These are phyloP conservation scores for Dioscorea dumetorum DNA, from an alignment of 106 monocot genomes.

Conservation along the genomic window DNA sequence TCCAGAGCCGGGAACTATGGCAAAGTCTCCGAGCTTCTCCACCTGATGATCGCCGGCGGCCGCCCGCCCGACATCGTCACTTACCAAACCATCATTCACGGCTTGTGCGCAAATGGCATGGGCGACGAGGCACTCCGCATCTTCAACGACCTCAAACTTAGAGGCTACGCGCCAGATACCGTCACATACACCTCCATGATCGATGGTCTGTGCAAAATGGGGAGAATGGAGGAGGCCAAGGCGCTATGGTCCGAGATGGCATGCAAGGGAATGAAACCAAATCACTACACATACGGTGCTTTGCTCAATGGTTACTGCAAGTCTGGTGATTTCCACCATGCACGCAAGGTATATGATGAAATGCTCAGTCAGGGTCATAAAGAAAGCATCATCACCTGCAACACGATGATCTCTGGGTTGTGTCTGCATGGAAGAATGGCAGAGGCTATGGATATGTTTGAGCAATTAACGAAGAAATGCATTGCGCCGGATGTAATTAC, in stretches of 20 bases:
- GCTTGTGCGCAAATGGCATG: conserved; percentile 27
- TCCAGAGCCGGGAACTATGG: conserved; percentile 24
- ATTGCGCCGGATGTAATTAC: conserved; percentile 40
- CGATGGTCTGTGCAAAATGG: conserved; percentile 40
- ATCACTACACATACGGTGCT: conserved; percentile 34
- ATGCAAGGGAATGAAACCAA: conserved; percentile 35
- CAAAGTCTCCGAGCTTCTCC: conserved; percentile 48
- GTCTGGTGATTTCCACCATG: conserved; percentile 22
- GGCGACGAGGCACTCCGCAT: conserved; percentile 37
- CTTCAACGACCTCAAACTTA: conserved; percentile 38
- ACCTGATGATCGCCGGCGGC: conserved; percentile 43
- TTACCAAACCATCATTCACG: conserved; percentile 45
- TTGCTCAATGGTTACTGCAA: conserved; percentile 41
- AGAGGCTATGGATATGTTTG: conserved; percentile 36
- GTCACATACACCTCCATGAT: conserved; percentile 49
- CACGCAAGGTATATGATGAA: conserved; percentile 37
- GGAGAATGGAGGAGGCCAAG: conserved; percentile 28
- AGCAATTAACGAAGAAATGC: conserved; percentile 30
- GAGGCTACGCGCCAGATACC: conserved; percentile 34
- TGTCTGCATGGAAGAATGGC: conserved; percentile 22
- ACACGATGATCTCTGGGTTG: conserved; percentile 40
- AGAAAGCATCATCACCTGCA: conserved; percentile 44
- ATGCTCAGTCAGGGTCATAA: conserved; percentile 34
- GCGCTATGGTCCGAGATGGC: conserved; percentile 47
- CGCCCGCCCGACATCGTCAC: conserved; percentile 30